Base-by-base conservation (phyloP, 2,329 filamentous ascomycete genomes). In the Beauveria asiatica region DNA sequence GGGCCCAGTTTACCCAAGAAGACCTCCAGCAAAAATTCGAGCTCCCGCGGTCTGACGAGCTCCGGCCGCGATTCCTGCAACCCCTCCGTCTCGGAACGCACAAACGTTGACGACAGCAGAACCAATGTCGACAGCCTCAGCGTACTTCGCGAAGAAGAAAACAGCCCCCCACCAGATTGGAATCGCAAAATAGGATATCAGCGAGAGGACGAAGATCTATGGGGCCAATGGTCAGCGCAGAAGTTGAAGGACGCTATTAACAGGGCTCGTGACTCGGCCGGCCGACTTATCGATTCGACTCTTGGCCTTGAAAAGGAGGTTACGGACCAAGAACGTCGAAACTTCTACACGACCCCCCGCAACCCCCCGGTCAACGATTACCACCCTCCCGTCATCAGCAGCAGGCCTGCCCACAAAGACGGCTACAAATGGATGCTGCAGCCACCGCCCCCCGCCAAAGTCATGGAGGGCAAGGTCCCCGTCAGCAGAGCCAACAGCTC, bases 341-440 rank as follows among this genome's bases (percentile, higher is more conserved):
- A 83, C 64, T 88, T 87, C 67, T 87, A 87, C 70, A 78, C 80
- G 55, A 75, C 82, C 6, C 78, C 79, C 42, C 77, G 74, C 61
- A 86, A 87, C 67, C 90, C 87, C 8, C 89, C 89, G 4, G 85
- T 95, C 67, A 94, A 95, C 74, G 90, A 95, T 63, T 83, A 92
- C 61, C 90, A 95, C 70, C 90, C 90, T 5, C 90, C 91, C 3
- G 87, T 95, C 56, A 89, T 94, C 62, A 90, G 84, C 72, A 90
- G 85, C 73, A 88, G 83, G 60, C 88, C 86, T 16, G 81, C 79
- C 42, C 85, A 83, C 70, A 84, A 78, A 68, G 84, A 85, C 59
- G 90, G 89, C 62, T 87, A 89, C 59, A 82, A 81, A 68, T 97
- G 92, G 92, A 96, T 97, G 92, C 78, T 96, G 56, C 90, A 96